A percentile compares a stretch with the other conserved stretches of the same genome.
Evolutionary conservation across 2,329 filamentous ascomycete species (phyloP).

Genomic region (Sclerotinia borealis): DNA sequence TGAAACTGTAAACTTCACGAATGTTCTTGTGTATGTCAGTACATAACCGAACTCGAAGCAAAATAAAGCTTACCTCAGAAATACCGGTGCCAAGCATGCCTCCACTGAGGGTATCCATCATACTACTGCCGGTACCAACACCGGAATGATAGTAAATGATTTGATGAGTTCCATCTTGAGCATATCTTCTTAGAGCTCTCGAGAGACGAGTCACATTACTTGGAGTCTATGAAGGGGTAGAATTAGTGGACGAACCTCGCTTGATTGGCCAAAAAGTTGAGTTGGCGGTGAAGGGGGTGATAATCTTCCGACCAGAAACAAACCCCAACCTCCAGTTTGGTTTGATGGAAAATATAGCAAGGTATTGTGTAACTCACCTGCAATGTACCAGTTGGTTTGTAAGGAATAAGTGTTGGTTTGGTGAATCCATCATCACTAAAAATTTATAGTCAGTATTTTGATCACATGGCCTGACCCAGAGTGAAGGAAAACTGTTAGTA

Average conservation of each 20-base stretch:
- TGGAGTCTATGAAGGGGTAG: conserved; percentile 39
- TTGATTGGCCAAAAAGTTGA: conserved; percentile 1
- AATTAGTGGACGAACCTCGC: not conserved
- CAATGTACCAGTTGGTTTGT: conserved; percentile 51
- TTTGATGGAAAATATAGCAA: not conserved
- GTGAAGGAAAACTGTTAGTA: not conserved
- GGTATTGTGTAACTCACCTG: not conserved
- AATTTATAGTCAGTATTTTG: not conserved
- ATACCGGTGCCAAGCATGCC: conserved; percentile 51
- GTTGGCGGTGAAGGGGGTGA: conserved; percentile 8
- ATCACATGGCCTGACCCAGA: conserved; percentile 6
- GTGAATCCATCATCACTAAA: conserved; percentile 28
- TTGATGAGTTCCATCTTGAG: conserved; percentile 45
- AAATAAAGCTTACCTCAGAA: conserved; percentile 23
- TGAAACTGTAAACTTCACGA: conserved; percentile 43
- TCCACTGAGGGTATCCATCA: conserved; percentile 45
- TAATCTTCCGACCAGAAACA: not conserved
- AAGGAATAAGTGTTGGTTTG: conserved; percentile 38
- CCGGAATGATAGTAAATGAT: conserved; percentile 57
- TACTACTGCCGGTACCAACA: conserved; percentile 48
- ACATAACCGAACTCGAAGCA: conserved; percentile 12
- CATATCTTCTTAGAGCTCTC: conserved; percentile 47
- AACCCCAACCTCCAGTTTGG: not conserved
- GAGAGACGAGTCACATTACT: conserved; percentile 55
- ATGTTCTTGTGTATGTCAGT: conserved; percentile 41